Conservation (phyloP, 179 eudicot genomes). For the Drosera spatulata region DNA sequence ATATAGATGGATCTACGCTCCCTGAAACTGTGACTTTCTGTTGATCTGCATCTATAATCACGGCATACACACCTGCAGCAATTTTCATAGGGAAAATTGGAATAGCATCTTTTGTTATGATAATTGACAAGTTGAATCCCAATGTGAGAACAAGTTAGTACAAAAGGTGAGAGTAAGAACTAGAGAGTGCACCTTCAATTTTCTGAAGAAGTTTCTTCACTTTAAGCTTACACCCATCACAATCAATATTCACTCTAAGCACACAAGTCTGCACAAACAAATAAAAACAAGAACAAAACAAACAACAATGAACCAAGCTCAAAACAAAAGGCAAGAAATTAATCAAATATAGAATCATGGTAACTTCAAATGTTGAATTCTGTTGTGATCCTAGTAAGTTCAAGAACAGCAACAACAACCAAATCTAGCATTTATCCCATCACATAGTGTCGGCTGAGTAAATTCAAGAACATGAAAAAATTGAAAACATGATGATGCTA, state of each 20-base stretch:
- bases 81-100: not conserved
- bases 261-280: constrained; percentile 38
- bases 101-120: not conserved
- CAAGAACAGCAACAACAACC: too few species aligned
- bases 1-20: constrained; percentile 41
- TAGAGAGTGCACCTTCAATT: constrained; percentile 45
- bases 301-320: not conserved
- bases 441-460: too few species aligned
- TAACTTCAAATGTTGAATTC: not conserved
- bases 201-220: constrained; percentile 70
- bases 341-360: not conserved
- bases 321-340: not conserved
- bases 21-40: constrained; percentile 73
- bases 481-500: too few species aligned
- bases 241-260: constrained; percentile 61
- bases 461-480: too few species aligned
- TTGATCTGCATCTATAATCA: constrained; percentile 54
- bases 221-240: constrained; percentile 74
- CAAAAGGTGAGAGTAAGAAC: not conserved
- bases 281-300: not conserved
- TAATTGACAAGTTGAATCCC: not conserved
- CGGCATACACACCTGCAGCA: constrained; percentile 58
- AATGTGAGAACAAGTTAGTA: not conserved
- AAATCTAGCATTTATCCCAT: too few species aligned
- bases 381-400: too few species aligned